A percentile compares a stretch with the other conserved stretches of the same genome.
phyloP scores from a whole-genome alignment of 2,329 filamentous ascomycete species.

The Septoria petroselini region DNA sequence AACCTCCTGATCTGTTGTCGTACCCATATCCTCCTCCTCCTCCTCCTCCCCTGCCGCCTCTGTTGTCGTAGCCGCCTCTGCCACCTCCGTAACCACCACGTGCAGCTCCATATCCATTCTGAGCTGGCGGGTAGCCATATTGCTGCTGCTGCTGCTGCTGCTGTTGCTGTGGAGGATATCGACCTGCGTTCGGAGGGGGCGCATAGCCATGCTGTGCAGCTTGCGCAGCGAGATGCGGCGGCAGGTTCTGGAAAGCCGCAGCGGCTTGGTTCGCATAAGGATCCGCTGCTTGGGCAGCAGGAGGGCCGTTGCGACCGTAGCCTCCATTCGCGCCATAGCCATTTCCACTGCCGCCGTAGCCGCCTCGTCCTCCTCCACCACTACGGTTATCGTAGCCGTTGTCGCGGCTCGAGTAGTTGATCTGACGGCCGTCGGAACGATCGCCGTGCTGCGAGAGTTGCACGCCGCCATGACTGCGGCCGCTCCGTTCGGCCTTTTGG shows the following conservation, averaged over 20 bases:
- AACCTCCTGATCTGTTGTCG: conserved; percentile 24
- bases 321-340: conserved; percentile 30
- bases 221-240: conserved; percentile 37
- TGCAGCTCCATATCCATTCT: conserved; percentile 25
- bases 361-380: conserved; percentile 21
- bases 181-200: conserved; percentile 23
- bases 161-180: too few relatives aligned
- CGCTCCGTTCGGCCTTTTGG: conserved; percentile 61
- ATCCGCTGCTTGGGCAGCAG: conserved; percentile 8
- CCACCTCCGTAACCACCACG: conserved; percentile 19
- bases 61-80: conserved; percentile 20
- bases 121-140: conserved; percentile 30
- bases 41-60: conserved; percentile 26
- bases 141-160: conserved; percentile 17
- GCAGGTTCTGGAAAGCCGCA: conserved; percentile 31
- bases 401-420: conserved; percentile 52
- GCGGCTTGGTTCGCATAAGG: conserved; percentile 21
- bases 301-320: conserved; percentile 23
- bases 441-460: conserved; percentile 54
- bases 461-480: conserved; percentile 68
- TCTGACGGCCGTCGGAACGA: conserved; percentile 47
- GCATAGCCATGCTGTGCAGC: conserved; percentile 36
- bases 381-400: conserved; percentile 26
- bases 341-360: conserved; percentile 25
- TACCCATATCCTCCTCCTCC: conserved; percentile 23